Percentiles rank a stretch among this genome's conserved stretches.
phyloP scores from a whole-genome alignment of 108 stramenopile species.

The Stephanodiscus minutulus region DNA sequence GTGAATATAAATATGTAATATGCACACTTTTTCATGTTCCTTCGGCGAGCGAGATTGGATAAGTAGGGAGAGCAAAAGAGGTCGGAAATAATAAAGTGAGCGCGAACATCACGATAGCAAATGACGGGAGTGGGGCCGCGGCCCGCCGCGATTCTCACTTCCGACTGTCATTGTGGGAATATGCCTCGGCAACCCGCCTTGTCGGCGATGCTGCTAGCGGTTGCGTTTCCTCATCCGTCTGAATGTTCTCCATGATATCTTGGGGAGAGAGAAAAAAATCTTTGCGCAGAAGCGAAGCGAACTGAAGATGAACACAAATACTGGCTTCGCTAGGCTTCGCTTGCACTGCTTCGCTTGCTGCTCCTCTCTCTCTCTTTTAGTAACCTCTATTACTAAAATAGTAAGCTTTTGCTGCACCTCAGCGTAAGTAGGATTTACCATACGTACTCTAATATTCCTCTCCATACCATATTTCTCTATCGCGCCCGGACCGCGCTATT shows the following conservation, averaged over 20 bases:
- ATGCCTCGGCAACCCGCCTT: slow-evolving; percentile 40
- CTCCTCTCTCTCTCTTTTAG: too few relatives aligned
- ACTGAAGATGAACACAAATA: too few relatives aligned
- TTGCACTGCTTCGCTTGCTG: too few relatives aligned
- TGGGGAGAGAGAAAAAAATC: too few relatives aligned
- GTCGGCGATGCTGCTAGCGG: slow-evolving; percentile 17
- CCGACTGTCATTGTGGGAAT: slow-evolving; percentile 1
- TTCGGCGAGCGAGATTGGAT: neutral
- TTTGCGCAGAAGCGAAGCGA: too few relatives aligned
- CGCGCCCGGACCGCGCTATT: too few relatives aligned
- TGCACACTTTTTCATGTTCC: slow-evolving; percentile 19
- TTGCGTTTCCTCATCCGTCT: slow-evolving; percentile 23
- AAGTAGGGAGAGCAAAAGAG: neutral
- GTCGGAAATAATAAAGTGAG: neutral
- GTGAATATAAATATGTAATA: slow-evolving; percentile 14
- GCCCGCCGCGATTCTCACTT: neutral
- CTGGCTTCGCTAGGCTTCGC: too few relatives aligned
- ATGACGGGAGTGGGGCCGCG: neutral
- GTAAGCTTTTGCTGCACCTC: too few relatives aligned
- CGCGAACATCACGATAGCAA: neutral
- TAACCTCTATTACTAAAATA: too few relatives aligned
- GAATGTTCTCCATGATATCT: slow-evolving; percentile 28
- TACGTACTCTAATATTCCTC: too few relatives aligned
- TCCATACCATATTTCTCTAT: too few relatives aligned
- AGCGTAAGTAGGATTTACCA: too few relatives aligned